Percentiles rank a stretch among this genome's conserved stretches.
These are phyloP conservation scores for Talaromyces amestolkiae DNA, from an alignment of 2,329 filamentous ascomycete genomes.

Conservation along the genomic window DNA sequence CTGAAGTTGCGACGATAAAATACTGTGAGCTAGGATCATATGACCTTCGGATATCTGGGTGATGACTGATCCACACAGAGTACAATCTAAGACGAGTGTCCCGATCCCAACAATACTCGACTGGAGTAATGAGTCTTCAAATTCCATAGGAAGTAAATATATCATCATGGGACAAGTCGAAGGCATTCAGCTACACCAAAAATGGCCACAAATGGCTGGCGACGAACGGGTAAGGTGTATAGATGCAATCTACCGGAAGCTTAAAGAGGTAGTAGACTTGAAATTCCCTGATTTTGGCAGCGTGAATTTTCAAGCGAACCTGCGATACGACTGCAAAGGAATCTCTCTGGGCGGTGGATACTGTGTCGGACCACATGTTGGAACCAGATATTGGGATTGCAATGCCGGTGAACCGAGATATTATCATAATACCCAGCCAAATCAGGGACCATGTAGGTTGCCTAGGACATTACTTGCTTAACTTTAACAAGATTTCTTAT, in stretches of 20 bases:
- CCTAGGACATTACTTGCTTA: neutral
- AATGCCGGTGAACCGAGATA: constrained; percentile 27
- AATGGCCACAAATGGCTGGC: constrained; percentile 33
- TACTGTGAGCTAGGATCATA: constrained; percentile 34
- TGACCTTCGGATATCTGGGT: neutral
- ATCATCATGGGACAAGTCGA: constrained; percentile 42
- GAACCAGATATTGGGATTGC: constrained; percentile 28
- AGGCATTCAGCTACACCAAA: constrained; percentile 33
- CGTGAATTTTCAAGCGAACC: constrained; percentile 23
- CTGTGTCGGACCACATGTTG: constrained; percentile 35
- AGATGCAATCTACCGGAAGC: constrained; percentile 15
- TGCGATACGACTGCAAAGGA: neutral
- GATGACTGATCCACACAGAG: constrained; percentile 23
- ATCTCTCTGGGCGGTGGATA: constrained; percentile 31
- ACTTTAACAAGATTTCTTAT: neutral
- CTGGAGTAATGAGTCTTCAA: constrained; percentile 40
- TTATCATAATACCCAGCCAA: constrained; percentile 33
- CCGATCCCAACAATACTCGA: constrained; percentile 45
- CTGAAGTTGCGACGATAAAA: constrained; percentile 48
- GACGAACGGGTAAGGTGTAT: constrained; percentile 28
- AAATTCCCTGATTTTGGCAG: constrained; percentile 33
- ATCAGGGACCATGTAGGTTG: constrained; percentile 42
- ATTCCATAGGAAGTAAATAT: constrained; percentile 38
- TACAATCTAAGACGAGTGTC: constrained; percentile 38
- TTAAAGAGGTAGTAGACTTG: constrained; percentile 27